Base-by-base conservation (phyloP, 1,139 yeast species). In the Williopsis jadinii region DNA sequence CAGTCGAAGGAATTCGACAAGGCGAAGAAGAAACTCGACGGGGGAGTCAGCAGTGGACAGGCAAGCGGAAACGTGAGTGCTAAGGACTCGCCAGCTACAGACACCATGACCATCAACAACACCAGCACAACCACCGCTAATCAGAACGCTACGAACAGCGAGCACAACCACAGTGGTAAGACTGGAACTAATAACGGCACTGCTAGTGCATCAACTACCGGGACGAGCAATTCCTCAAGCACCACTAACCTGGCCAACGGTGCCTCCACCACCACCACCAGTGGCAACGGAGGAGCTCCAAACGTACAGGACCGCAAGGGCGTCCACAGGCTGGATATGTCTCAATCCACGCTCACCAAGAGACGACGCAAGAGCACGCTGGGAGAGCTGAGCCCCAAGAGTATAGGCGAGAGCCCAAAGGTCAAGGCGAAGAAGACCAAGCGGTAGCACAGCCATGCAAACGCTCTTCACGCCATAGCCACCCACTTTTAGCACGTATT, bases 291-390 rank as follows among this genome's bases (percentile, higher is more conserved):
- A 28, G 30, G 30, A 11, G 3, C 5, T 11, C 8, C 30, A 11
- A 28, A 28, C 30, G 24, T 19, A 19, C 24, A 19, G 24, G 24
- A 19, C 6, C 24, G 24, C 4, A 28, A 11, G 12, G 30, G 11
- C n/a, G 8, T 28, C 5, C 5, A 11, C 30, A 4, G 8, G 24
- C 42, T 60, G 33, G 66, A 61, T 34, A 32, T 62, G 11, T 53
- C 60, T 8, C 63, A 56, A 40, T 58, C 63, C 1, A 54, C 62
- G 0, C 41, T 62, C 32, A 56, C 55, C 15, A 63, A 64, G 43
- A 51, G 67, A 44, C 49, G 67, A 41, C 56, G 67, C 34, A 62
- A 61, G 41, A 52, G 54, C 24, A 49, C 54, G 0, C 35, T 45
- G 8, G 51, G 47, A 1, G 56, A 43, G 6, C 32, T 53, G 1